phyloP scores from a whole-genome alignment of 768 basidiomycete species.

The Boletus bicolor region DNA sequence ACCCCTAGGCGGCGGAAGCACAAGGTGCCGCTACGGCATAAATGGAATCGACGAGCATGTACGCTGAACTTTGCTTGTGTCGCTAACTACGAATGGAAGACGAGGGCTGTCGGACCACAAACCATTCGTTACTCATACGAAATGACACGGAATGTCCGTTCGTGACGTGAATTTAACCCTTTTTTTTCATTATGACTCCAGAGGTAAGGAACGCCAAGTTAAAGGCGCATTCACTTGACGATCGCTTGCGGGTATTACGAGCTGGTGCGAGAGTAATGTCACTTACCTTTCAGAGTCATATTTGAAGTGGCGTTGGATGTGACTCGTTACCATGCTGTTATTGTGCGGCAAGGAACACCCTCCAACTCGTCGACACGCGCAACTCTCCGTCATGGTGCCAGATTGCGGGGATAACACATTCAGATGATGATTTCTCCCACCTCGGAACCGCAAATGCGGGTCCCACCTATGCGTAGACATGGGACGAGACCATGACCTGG shows the following conservation, averaged over 20 bases:
- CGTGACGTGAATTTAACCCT: background rate
- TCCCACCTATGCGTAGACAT: background rate
- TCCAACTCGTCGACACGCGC: too few relatives aligned
- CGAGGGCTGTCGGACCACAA: background rate
- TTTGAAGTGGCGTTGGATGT: background rate
- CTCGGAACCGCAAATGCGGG: background rate
- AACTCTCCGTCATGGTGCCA: too few relatives aligned
- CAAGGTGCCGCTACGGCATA: background rate
- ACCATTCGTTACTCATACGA: background rate
- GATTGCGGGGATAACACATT: too few relatives aligned
- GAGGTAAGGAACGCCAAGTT: background rate
- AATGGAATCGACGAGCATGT: background rate
- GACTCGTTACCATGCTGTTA: background rate
- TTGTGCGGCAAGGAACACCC: background rate
- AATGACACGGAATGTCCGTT: background rate
- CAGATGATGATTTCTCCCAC: background rate
- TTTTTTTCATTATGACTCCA: background rate
- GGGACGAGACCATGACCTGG: background rate
- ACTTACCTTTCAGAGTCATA: background rate
- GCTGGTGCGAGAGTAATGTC: background rate
- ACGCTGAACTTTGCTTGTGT: too few relatives aligned
- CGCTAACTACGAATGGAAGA: background rate
- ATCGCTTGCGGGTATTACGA: background rate
- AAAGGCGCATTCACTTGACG: background rate
- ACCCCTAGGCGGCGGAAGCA: background rate